Percentiles rank a stretch among this genome's conserved stretches.
These are phyloP conservation scores for Cercospora zeae-maydis DNA, from an alignment of 2,329 filamentous ascomycete genomes.

Conservation along the genomic window DNA sequence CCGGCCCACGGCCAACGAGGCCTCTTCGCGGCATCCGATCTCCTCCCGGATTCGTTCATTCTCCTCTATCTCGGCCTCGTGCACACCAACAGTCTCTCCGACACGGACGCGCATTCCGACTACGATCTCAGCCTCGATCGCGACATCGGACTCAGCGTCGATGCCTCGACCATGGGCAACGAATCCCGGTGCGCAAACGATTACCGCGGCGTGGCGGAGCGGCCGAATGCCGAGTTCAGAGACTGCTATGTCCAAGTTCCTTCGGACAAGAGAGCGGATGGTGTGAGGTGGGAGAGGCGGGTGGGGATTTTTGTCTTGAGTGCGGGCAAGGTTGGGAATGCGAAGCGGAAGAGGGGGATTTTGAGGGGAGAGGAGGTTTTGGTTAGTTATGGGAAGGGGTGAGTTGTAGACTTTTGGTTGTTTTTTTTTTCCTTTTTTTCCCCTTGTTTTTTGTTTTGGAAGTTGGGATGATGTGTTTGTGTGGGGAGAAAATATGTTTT, in stretches of 20 bases:
- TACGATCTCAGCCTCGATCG: constrained; percentile 53
- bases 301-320: constrained; percentile 52
- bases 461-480: not conserved
- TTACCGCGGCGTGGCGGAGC: constrained; percentile 47
- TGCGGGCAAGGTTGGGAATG: constrained; percentile 48
- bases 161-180: constrained; percentile 49
- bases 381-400: constrained; percentile 46
- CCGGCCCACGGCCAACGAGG: constrained; percentile 49
- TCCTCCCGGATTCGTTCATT: constrained; percentile 47
- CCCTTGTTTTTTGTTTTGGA: no score
- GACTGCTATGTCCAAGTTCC: constrained; percentile 40
- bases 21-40: constrained; percentile 46
- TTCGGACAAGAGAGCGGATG: constrained; percentile 37
- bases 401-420: no score
- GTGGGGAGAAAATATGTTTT: not conserved
- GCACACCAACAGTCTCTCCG: constrained; percentile 43
- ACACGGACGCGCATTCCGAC: constrained; percentile 45
- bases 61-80: constrained; percentile 50
- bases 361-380: constrained; percentile 50
- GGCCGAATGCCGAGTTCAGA: constrained; percentile 40
- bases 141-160: constrained; percentile 48
- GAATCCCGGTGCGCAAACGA: constrained; percentile 54
- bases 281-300: constrained; percentile 43
- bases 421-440: no score
- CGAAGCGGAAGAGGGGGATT: constrained; percentile 43